Evolutionary conservation across 2,329 filamentous ascomycete genomes (phyloP).

Genomic region (Fusarium mundagurra): DNA sequence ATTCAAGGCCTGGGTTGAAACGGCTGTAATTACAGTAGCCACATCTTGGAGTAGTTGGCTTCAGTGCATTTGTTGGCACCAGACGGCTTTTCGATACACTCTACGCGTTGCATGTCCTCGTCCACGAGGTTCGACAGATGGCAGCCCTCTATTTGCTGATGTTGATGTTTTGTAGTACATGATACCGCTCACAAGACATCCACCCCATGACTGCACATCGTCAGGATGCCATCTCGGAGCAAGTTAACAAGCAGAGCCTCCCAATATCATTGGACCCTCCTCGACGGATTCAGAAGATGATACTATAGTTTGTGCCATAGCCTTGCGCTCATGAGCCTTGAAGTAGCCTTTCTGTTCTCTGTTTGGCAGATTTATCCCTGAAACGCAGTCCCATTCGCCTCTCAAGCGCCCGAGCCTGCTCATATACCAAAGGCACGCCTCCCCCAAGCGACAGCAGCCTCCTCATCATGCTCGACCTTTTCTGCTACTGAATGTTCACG

Average conservation of each 20-base stretch:
- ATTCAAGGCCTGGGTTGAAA: background rate
- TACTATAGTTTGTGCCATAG: background rate
- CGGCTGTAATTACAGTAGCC: background rate
- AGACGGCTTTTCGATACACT: background rate
- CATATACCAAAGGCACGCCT: background rate
- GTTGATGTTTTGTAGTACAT: background rate
- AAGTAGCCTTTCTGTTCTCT: background rate
- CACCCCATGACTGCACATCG: background rate
- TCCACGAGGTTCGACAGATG: too few species aligned
- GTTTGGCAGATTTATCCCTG: background rate
- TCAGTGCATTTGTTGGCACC: background rate
- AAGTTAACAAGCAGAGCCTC: background rate
- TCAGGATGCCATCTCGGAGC: background rate
- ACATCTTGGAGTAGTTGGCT: accelerated
- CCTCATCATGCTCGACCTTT: background rate
- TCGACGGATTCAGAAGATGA: background rate
- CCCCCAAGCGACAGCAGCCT: background rate
- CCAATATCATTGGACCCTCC: background rate
- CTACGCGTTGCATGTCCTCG: background rate
- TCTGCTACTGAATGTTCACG: background rate
- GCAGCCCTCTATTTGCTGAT: background rate
- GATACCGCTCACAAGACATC: background rate
- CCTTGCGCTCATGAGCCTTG: background rate
- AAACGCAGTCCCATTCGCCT: background rate
- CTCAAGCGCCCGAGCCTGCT: too few species aligned